These are phyloP conservation scores for Trichoderma cornu-damae DNA, from an alignment of 2,329 filamentous ascomycete species.

Conservation along the genomic window DNA sequence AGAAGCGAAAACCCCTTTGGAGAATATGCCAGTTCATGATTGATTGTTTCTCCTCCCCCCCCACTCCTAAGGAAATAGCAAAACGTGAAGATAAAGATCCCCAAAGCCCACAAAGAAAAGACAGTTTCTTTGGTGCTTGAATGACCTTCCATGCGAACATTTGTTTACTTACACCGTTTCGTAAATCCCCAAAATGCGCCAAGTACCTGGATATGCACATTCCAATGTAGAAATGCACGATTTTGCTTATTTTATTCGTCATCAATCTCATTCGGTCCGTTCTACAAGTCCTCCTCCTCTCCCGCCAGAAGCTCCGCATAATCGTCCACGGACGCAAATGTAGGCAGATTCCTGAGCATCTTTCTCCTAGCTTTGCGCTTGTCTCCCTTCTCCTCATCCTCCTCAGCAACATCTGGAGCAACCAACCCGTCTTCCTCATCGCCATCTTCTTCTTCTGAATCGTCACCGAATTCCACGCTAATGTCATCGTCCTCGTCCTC, in stretches of 20 bases:
- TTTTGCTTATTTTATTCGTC: neutral
- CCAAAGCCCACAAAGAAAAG: too few species aligned
- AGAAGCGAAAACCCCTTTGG: neutral
- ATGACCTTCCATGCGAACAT: neutral
- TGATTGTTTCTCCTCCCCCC: too few species aligned
- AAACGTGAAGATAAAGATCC: neutral
- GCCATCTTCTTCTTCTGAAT: slow-evolving; percentile 2
- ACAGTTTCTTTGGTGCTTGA: neutral
- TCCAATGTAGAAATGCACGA: neutral
- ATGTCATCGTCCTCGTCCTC: slow-evolving; percentile 42
- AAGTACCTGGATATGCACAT: neutral
- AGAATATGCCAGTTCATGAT: neutral
- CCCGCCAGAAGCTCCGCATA: slow-evolving; percentile 79
- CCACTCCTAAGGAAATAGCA: neutral
- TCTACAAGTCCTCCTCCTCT: slow-evolving; percentile 55
- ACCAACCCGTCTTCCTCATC: slow-evolving; percentile 38
- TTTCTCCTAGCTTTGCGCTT: slow-evolving; percentile 57
- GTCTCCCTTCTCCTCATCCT: slow-evolving; percentile 61
- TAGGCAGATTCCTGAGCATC: slow-evolving; percentile 84
- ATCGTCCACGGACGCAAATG: slow-evolving; percentile 88
- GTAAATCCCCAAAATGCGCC: neutral
- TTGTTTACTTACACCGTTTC: neutral
- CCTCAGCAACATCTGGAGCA: slow-evolving; percentile 35
- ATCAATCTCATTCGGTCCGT: neutral
- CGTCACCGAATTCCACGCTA: slow-evolving; percentile 11